Evolutionary conservation across 2,329 filamentous ascomycete species (phyloP).

Genomic region (Alternaria sp.): DNA sequence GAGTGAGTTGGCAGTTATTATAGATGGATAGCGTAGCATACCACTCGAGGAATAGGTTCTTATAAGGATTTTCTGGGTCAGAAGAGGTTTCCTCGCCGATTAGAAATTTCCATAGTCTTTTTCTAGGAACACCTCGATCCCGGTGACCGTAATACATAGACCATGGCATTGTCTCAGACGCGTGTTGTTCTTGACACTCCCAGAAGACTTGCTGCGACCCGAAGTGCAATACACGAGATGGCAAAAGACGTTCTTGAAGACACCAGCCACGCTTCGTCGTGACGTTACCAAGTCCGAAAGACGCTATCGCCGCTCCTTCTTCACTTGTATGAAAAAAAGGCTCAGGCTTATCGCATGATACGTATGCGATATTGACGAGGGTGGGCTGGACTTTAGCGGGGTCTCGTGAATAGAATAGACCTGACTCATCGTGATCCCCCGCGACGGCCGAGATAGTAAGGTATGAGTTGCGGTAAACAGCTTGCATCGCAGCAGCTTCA

Average conservation of each 20-base stretch:
- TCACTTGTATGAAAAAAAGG: neutral
- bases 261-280: neutral
- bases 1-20: neutral
- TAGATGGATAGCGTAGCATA: neutral
- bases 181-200: neutral
- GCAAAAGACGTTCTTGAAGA: neutral
- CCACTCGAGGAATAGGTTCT: neutral
- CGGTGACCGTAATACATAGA: too few species aligned
- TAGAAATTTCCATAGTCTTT: neutral
- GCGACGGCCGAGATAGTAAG: neutral
- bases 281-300: neutral
- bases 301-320: too few species aligned
- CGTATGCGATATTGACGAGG: neutral
- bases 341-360: neutral
- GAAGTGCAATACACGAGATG: neutral
- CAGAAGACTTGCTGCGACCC: neutral
- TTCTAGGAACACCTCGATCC: too few species aligned
- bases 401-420: neutral
- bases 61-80: too few species aligned
- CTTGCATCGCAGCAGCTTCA: neutral
- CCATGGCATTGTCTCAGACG: neutral
- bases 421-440: neutral
- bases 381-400: neutral
- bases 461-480: neutral
- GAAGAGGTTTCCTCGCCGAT: too few species aligned